phyloP scores from a whole-genome alignment of 2,329 filamentous ascomycete species.

The Ploettnerulaceae sp. region DNA sequence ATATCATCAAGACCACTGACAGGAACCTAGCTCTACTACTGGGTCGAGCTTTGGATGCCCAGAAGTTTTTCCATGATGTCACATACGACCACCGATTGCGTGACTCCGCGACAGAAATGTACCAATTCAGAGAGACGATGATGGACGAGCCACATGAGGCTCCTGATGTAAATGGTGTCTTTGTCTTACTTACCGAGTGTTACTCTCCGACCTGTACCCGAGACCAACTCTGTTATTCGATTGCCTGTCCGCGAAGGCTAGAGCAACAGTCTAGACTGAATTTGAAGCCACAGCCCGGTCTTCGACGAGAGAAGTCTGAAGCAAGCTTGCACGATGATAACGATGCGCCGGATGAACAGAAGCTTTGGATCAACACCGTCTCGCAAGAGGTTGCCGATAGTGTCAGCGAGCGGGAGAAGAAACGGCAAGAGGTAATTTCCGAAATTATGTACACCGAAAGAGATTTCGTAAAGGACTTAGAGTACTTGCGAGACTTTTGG shows the following conservation, averaged over 20 bases:
- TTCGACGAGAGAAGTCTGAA: slow-evolving; percentile 61
- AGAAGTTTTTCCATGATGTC: slow-evolving; percentile 99
- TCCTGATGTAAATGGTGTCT: slow-evolving; percentile 81
- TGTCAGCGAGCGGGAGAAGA: slow-evolving; percentile 88
- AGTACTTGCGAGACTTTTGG: slow-evolving; percentile 98
- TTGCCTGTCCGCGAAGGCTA: slow-evolving; percentile 86
- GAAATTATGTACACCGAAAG: slow-evolving; percentile 98
- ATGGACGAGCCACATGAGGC: slow-evolving; percentile 77
- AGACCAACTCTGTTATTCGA: slow-evolving; percentile 95
- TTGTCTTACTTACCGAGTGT: slow-evolving; percentile 92
- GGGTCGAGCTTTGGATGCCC: slow-evolving; percentile 87
- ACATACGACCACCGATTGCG: slow-evolving; percentile 94
- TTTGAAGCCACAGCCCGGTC: slow-evolving; percentile 82
- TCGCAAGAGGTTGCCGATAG: slow-evolving; percentile 90
- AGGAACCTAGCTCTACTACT: slow-evolving; percentile 88
- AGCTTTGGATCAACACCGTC: slow-evolving; percentile 98
- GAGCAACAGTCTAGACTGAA: slow-evolving; percentile 95
- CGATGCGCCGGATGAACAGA: slow-evolving; percentile 89
- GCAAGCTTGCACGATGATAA: slow-evolving; percentile 81
- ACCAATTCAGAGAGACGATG: slow-evolving; percentile 91
- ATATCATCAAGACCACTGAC: slow-evolving; percentile 96
- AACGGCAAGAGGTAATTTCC: slow-evolving; percentile 95
- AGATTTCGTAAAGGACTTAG: slow-evolving; percentile 97
- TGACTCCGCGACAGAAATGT: slow-evolving; percentile 91
- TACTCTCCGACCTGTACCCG: slow-evolving; percentile 96